Evolutionary conservation across 441 rosid genomes (phyloP).

Genomic region (Cnidoscolus chayamansa): DNA sequence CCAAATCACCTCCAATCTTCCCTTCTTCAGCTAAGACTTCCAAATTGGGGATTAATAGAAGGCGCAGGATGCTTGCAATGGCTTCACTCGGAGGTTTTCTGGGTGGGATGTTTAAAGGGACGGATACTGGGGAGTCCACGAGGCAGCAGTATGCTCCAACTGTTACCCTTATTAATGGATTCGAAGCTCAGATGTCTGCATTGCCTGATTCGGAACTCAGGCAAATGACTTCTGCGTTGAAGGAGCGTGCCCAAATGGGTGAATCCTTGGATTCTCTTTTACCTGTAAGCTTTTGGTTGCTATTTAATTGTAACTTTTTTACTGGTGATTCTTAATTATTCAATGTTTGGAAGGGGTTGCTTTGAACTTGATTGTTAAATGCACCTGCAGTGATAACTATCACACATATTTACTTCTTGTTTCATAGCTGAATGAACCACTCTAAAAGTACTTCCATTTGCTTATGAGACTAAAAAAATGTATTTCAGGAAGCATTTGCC

Average conservation of each 20-base stretch:
- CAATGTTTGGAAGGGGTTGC: not conserved
- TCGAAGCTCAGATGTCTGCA: slow-evolving; percentile 58
- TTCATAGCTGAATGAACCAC: not conserved
- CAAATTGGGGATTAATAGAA: slow-evolving; percentile 24
- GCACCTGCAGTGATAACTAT: not conserved
- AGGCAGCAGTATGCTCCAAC: slow-evolving; percentile 66
- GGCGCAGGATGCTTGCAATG: slow-evolving; percentile 34
- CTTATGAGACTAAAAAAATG: slow-evolving; percentile 9
- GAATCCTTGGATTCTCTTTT: slow-evolving; percentile 84
- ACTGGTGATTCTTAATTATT: not conserved
- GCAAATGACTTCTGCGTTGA: slow-evolving; percentile 60
- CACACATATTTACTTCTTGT: not conserved
- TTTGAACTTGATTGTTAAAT: not conserved
- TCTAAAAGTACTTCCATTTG: not conserved
- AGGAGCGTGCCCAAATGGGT: slow-evolving; percentile 68
- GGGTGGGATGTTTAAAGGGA: slow-evolving; percentile 76
- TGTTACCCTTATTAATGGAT: slow-evolving; percentile 50
- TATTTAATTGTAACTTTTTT: not conserved
- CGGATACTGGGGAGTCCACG: slow-evolving; percentile 83
- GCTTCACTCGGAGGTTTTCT: slow-evolving; percentile 84
- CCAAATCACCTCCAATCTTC: slow-evolving; percentile 28
- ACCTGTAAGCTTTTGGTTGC: slow-evolving; percentile 46
- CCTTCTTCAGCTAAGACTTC: slow-evolving; percentile 25
- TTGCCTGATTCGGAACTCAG: slow-evolving; percentile 68
- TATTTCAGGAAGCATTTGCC: slow-evolving; percentile 83